Percentiles rank a stretch among this genome's conserved stretches.
These are phyloP conservation scores for Solanum chiquidenum DNA, from an alignment of 257 asterid genomes.

Conservation along the genomic window DNA sequence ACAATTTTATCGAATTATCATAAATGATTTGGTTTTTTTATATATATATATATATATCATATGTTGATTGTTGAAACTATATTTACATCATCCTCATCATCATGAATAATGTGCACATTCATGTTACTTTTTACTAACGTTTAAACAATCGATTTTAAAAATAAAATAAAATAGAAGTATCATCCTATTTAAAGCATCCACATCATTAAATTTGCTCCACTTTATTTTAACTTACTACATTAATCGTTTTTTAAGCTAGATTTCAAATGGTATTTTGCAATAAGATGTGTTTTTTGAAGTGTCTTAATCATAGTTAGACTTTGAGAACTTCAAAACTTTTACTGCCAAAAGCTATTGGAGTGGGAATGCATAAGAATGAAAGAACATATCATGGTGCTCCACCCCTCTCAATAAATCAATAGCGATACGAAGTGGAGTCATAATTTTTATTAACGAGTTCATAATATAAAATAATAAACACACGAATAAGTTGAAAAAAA, in stretches of 20 bases:
- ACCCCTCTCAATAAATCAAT: no score
- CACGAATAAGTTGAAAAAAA: rapidly evolving
- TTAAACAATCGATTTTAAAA: no score
- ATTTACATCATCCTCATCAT: background rate
- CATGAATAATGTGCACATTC: background rate
- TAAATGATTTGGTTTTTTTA: no score
- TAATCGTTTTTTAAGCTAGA: background rate
- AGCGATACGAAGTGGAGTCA: no score
- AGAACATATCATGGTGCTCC: background rate
- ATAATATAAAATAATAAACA: no score
- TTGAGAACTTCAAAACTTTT: background rate
- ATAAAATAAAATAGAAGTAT: background rate
- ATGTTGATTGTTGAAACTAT: background rate
- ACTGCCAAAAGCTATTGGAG: background rate
- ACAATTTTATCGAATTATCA: no score
- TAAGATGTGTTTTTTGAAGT: background rate
- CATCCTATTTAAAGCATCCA: background rate
- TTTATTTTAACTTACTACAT: background rate
- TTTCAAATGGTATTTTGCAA: background rate
- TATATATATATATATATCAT: no score
- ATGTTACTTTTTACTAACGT: background rate
- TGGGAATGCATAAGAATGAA: background rate
- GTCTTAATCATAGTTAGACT: background rate
- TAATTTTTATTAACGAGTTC: no score
- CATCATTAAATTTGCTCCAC: background rate